Conservation (phyloP, 441 rosid species). For the Pelargonium australe region DNA sequence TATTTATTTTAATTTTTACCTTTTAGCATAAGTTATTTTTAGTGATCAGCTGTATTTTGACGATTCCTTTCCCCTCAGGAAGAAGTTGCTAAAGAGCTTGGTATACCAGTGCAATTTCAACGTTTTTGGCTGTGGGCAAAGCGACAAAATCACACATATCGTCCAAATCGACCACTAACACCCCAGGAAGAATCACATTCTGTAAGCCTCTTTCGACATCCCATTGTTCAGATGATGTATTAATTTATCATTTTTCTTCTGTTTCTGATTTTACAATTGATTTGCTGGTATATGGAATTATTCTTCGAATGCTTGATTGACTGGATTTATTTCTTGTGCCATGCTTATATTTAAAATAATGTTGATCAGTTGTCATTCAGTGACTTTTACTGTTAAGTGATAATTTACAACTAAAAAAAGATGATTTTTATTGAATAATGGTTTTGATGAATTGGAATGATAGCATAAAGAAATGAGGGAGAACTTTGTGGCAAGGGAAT, state of each 20-base stretch:
- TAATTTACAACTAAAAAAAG: neutral
- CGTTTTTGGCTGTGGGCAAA: constrained; percentile 58
- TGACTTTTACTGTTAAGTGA: neutral
- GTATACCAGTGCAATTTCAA: constrained; percentile 45
- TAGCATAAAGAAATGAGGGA: neutral
- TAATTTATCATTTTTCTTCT: neutral
- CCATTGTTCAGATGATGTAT: constrained; percentile 7
- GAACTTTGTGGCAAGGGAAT: neutral
- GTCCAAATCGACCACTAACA: constrained; percentile 43
- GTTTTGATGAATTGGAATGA: neutral
- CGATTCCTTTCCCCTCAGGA: constrained; percentile 27
- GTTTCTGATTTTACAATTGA: neutral
- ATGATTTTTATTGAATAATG: neutral
- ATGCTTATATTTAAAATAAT: neutral
- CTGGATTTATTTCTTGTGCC: neutral
- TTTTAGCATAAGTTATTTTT: neutral
- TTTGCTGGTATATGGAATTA: neutral
- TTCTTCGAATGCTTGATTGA: neutral
- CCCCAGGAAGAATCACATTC: constrained; percentile 38
- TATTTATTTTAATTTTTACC: neutral
- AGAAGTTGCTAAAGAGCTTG: constrained; percentile 46
- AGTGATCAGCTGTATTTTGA: constrained; percentile 1
- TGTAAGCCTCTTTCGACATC: constrained; percentile 25
- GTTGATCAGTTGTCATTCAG: neutral
- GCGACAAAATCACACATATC: constrained; percentile 49